Base-by-base conservation (phyloP, 192 early-diverging fungal genomes). In the Kappamyces sp. region DNA sequence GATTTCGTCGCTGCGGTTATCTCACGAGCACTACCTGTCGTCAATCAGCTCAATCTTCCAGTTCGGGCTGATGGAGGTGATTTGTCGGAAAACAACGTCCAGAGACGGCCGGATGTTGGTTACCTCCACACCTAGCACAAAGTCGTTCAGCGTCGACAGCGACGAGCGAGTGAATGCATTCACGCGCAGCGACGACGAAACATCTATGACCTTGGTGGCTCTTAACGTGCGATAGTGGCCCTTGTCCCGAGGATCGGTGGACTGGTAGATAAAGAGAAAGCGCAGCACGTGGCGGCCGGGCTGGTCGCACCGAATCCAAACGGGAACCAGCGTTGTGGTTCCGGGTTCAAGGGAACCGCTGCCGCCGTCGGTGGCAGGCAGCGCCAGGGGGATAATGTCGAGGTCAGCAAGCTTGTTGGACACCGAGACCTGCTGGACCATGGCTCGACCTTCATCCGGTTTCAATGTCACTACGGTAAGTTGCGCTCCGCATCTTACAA, bases 101-200 rank as follows among this genome's bases (percentile, higher is more conserved):
- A 73, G 68, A 4, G 74, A 66, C 41, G 46, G 58, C 35, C 85
- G 87, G 41, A 47, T 64, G 64, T 49, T 69, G 61, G 51, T 74
- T 73, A 94, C 77, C 79, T 98, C 96, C 40, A 98, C 83, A 1
- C 93, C 94, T 33, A 98, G 76, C 33, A 95, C 84, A 57, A 90
- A 93, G 63, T 96, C 92, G 65, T 86, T 82, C 4, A 91, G 72
- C 7, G 66, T 74, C n/a, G 67, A 75, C 15, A 81, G 72, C 55
- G 91, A 90, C 3, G 90, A 89, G 32, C 93, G 70, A 5, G 94
- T 92, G 68, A 98, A 96, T 0, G 93, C 90, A 63, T 93, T 94
- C 67, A 98, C 90, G 49, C 91, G 83, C 12, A 98, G 74, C 2
- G 93, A 94, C 5, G 93, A 90, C 40, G 79, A 67, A 2, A 98